Evolutionary conservation across 2,329 filamentous ascomycete species (phyloP), one percentile per base, ranked within the genome.

Genomic region (Penicillium sclerotigenum): DNA sequence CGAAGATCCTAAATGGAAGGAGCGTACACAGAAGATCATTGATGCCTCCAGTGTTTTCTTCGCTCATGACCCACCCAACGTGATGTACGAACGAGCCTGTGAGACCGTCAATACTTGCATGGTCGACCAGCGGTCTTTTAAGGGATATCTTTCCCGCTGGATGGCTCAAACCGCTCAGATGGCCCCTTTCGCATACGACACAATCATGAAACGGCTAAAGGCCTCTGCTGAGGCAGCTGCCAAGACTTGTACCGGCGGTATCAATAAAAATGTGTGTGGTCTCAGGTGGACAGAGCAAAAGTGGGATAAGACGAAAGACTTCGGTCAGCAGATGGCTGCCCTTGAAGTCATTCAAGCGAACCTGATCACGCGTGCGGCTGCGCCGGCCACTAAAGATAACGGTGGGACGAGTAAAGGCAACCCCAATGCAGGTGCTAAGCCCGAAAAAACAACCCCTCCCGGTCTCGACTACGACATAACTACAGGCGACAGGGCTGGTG

Each of bases 121-220:
- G 69, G 76, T 80, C n/a, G 85, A 88, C 59, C 83, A 87, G 70
- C 80, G 78, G 43, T 81, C 81, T 1, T 88, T 88, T 78, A 88
- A 88, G 71, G 84, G 83, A 11, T 87, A 86, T 65, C 76, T 87
- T 6, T 75, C 81, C 0, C 81, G 85, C 37, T 88, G 83, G 79
- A 77, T 80, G 73, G 83, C 81, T 14, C 76, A 79, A 4, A 79
- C 83, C 5, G 79, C 79, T 0, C 81, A 86, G 62, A 74, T 86
- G 56, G 84, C 82, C 0, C 84, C 84, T 0, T 85, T 80, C 63
- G 82, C 81, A 3, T 72, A 74, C 58, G 71, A 79, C 34, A 65
- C 68, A 9, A 75, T 87, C 52, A 76, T 81, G 65, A 77, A 81
- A 0, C 76, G 79, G n/a, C 71, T 88, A 3, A 72, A 75, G 36